Base-by-base conservation (phyloP, 2,329 filamentous ascomycete genomes). In the Aspergillus tamarii region DNA sequence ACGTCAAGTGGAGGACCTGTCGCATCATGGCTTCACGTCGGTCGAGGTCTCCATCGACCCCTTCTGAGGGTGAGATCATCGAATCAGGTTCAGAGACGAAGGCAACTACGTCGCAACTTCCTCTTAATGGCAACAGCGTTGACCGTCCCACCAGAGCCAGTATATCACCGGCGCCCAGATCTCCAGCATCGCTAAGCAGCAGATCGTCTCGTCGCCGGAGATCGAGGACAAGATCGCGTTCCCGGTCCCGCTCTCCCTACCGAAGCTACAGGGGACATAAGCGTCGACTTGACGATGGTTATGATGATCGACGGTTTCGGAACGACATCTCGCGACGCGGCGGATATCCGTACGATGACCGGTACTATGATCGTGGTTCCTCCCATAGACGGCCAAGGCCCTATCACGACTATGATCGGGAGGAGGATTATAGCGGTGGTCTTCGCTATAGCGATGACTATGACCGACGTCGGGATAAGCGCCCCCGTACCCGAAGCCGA, bases 131-230 rank as follows among this genome's bases (percentile, higher is more conserved):
- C 90, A 89, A 84, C 87, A 89, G 86, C 87, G 89, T 96, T 96
- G 91, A 96, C 92, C 91, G 90, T 88, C 88, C 85, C 86, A 87
- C 91, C 91, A 96, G 93, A 94, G 85, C 81, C 82, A 88, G 85
- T 84, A 73, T 73, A 72, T 74, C 79, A 72, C 74, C 76, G 67
- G 74, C 75, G 62, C 69, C 81, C 78, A 86, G 84, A 84, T 78
- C 77, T 69, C 72, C 77, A 65, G 76, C 81, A 72, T 85, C 86
- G 75, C 77, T 81, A 75, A 74, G 70, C 68, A 72, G 66, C 69
- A 72, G 66, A 75, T 88, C 87, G 67, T 87, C 87, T 87, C 80
- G 84, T 86, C 74, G 86, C 88, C 76, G 75, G 85, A 77, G 87
- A 86, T 78, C 85, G 63, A 76, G 72, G 70, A 69, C 72, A 52